Conservation (phyloP, 164 flowering plant genomes). For the Chimonanthus salicifolius region DNA sequence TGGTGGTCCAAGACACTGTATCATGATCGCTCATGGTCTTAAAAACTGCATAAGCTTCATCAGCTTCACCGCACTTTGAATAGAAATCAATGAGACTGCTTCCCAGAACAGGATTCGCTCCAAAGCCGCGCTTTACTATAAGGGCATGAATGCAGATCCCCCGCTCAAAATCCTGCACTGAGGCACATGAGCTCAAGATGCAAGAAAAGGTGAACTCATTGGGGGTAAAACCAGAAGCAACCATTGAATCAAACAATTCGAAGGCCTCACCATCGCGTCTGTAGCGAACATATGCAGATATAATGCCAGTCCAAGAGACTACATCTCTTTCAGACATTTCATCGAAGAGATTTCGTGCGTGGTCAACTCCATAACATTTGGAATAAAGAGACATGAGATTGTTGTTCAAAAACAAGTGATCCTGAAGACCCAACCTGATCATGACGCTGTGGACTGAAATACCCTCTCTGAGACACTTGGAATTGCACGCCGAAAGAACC, state of each 20-base stretch:
- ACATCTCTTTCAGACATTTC: constrained; percentile 47
- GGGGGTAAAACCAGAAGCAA: constrained; percentile 29
- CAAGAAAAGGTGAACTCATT: constrained; percentile 50
- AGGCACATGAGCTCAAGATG: constrained; percentile 36
- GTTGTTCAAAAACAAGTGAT: constrained; percentile 35
- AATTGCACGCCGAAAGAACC: constrained; percentile 35
- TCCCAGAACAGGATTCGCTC: constrained; percentile 25
- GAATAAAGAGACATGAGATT: constrained; percentile 38
- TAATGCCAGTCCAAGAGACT: constrained; percentile 47
- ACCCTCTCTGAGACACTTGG: constrained; percentile 36
- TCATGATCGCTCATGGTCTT: constrained; percentile 23
- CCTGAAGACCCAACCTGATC: constrained; percentile 43
- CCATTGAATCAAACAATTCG: constrained; percentile 34
- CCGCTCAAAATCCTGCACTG: constrained; percentile 19
- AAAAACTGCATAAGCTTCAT: constrained; percentile 32
- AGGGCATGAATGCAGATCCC: constrained; percentile 33
- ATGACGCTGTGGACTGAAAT: constrained; percentile 41
- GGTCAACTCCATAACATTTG: constrained; percentile 30
- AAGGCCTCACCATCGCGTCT: constrained; percentile 29
- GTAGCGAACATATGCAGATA: constrained; percentile 34
- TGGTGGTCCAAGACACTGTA: constrained; percentile 43
- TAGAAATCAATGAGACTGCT: constrained; percentile 45
- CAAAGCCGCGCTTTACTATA: constrained; percentile 40
- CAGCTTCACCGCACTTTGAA: constrained; percentile 30
- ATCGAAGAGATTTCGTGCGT: constrained; percentile 43